Evolutionary conservation across 305 asterid genomes (phyloP), one percentile per base, ranked within the genome.

Genomic region (Fraxinus baroniana): DNA sequence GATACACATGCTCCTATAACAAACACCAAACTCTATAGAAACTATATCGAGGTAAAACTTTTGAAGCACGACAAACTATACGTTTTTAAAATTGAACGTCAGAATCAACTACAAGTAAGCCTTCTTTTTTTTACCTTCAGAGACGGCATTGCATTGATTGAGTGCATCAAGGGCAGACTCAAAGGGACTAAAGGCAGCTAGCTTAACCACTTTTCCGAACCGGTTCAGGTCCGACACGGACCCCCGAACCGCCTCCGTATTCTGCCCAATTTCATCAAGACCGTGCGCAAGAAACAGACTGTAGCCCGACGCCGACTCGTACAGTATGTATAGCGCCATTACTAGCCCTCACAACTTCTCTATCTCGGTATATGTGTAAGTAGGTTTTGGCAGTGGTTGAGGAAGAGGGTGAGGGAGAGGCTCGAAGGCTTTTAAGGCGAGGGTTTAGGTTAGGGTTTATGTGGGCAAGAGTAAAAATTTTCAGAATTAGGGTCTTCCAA

Each of bases 111-210:
- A 35, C 66, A 8, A 1, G 15, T 24, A 15, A 36, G 37, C 32
- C 44, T 9, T 49, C 1, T 52, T 7, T 77, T 1, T 8, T 78
- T 30, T 78, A 94, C 99, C 99, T 95, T 95, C 99, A 32, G 98
- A 94, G 73, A 95, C 86, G 52, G 98, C 90, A 80, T 92, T 95
- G 90, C 96, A 91, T 80, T 95, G 99, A 81, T 90, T 94, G 78
- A 95, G 95, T 22, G 99, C 97, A 66, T 95, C 99, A 6, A 90
- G 94, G 1, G 99, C 99, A 5, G 99, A 95, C 46, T 90, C 94
- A 73, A 64, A 95, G 2, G 98, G 98, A 79, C 84, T 89, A 80
- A 95, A 95, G 37, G 93, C 96, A 49, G 85, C 89, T 77, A 95
- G 91, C 88, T 92, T 86, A 6, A 94, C 95, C 7, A 92, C 98